A percentile compares a stretch with the other conserved stretches of the same genome.
Evolutionary conservation across 75 land plant species (phyloP).

Genomic region (Picea glauca): DNA sequence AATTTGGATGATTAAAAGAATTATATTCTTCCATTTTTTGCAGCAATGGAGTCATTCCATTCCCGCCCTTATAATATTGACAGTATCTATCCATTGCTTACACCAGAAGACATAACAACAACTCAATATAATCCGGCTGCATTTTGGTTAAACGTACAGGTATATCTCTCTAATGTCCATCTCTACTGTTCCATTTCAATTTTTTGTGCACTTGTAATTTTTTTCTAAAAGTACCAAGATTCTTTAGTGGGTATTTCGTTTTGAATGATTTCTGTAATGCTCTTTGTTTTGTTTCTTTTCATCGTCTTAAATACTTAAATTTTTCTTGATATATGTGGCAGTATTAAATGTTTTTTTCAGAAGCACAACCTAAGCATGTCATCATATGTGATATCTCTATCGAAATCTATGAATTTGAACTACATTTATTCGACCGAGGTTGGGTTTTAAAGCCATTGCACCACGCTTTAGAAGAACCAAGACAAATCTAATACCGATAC

Average conservation of each 20-base stretch:
- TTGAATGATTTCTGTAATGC: slow-evolving; percentile 77
- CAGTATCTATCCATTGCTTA: not conserved
- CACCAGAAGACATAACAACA: slow-evolving; percentile 22
- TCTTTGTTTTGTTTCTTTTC: slow-evolving; percentile 61
- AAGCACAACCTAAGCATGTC: slow-evolving; percentile 38
- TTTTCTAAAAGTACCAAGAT: slow-evolving; percentile 61
- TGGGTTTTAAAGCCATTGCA: slow-evolving; percentile 45
- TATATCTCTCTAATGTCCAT: slow-evolving; percentile 10
- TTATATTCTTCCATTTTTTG: not conserved
- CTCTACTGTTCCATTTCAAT: too few relatives aligned
- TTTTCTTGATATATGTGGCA: slow-evolving; percentile 20
- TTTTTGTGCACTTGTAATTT: too few relatives aligned
- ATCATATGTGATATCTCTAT: slow-evolving; percentile 7
- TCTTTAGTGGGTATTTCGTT: not conserved
- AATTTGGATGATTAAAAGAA: not conserved
- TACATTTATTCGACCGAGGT: slow-evolving; percentile 83
- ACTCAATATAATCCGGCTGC: slow-evolving; percentile 20
- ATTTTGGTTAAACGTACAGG: slow-evolving; percentile 56
- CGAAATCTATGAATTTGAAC: slow-evolving; percentile 2
- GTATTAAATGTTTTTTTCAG: slow-evolving; percentile 61
- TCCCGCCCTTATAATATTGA: slow-evolving; percentile 36
- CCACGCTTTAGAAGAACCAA: slow-evolving; percentile 20
- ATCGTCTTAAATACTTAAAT: not conserved
- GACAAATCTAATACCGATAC: slow-evolving; percentile 57
- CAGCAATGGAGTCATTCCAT: slow-evolving; percentile 40